Conservation (phyloP, 768 basidiomycete species). For the Chlorophyllum brunneum region DNA sequence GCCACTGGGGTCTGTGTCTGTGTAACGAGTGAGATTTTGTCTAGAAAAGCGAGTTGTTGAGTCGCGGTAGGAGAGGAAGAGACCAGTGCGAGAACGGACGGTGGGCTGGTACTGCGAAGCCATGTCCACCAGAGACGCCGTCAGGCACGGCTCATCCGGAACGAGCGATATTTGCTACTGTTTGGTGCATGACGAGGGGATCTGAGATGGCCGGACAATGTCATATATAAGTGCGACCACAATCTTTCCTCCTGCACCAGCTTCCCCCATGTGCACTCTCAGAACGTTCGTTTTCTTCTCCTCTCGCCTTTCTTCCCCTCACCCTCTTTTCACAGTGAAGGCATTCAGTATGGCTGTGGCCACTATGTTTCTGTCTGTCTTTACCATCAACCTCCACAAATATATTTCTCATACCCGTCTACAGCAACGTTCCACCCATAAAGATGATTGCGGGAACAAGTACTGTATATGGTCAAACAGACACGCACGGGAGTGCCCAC, state of each 20-base stretch:
- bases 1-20: slow-evolving; percentile 46
- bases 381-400: slow-evolving; percentile 10
- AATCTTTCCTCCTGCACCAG: neutral
- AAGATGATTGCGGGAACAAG: slow-evolving; percentile 51
- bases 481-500: slow-evolving; percentile 31
- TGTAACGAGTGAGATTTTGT: slow-evolving; percentile 34
- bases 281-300: slow-evolving; percentile 39
- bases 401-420: slow-evolving; percentile 11
- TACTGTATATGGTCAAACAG: slow-evolving; percentile 34
- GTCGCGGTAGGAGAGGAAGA: slow-evolving; percentile 93
- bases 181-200: slow-evolving; percentile 5
- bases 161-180: slow-evolving; percentile 24
- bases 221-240: slow-evolving; percentile 17
- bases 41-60: slow-evolving; percentile 53
- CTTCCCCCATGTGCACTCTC: slow-evolving; percentile 47
- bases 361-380: slow-evolving; percentile 67
- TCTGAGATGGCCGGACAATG: slow-evolving; percentile 8
- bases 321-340: slow-evolving; percentile 52
- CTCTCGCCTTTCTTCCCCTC: neutral
- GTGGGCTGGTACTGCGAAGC: slow-evolving; percentile 32
- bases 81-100: slow-evolving; percentile 83
- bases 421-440: slow-evolving; percentile 47
- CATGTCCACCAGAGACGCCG: slow-evolving; percentile 5
- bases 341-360: slow-evolving; percentile 72
- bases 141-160: slow-evolving; percentile 7